Base-by-base conservation (phyloP, 1,284 basidiomycete species). In the Porodaedalea pini region DNA sequence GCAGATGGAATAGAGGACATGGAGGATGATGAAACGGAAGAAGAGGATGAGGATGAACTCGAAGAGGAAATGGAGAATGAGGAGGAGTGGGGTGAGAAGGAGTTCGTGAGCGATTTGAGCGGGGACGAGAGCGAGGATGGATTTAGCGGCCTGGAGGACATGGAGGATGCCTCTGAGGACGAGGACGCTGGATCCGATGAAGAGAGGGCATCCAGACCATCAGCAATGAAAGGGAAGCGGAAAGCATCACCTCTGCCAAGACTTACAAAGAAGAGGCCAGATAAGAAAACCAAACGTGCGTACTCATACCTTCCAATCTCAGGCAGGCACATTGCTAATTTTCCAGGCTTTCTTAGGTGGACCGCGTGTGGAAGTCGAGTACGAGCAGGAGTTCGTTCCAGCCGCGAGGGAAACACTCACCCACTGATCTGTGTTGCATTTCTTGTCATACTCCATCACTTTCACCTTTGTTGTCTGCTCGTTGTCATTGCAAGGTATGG, bases 281-380 rank as follows among this genome's bases (percentile, higher is more conserved):
- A 82, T 64, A 85, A 82, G 66, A 80, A 79, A 68, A 71, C 76
- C 57, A 84, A 76, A 69, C 81, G 83, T 83, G 68, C 61, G 81
- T 74, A 47, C 45, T 27, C n/a, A 43, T 25, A 53, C 4, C 3
- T 56, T 41, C 15, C 4, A 21, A 29, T 43, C 50, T 29, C 53
- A 57, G 51, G 40, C 36, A n/a, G n/a, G 21, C 51, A 41, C 54
- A 59, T 32, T 61, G 39, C 66, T 68, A 40, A 68, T 17, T 25
- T 43, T 48, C 19, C 32, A 27, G 10, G 54, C 15, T 51, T 62
- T 48, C 69, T 4, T 39, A 86, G 87, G 79, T 62, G 88, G 86
- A 23, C 87, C 93, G 6, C 81, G 86, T 63, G 87, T 98, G 70
- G 92, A 96, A 70, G 88, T 98, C 71, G 95, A 98, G 73, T 96